Evolutionary conservation across 2,329 filamentous ascomycete species (phyloP).

Genomic region (Calonectria montana): DNA sequence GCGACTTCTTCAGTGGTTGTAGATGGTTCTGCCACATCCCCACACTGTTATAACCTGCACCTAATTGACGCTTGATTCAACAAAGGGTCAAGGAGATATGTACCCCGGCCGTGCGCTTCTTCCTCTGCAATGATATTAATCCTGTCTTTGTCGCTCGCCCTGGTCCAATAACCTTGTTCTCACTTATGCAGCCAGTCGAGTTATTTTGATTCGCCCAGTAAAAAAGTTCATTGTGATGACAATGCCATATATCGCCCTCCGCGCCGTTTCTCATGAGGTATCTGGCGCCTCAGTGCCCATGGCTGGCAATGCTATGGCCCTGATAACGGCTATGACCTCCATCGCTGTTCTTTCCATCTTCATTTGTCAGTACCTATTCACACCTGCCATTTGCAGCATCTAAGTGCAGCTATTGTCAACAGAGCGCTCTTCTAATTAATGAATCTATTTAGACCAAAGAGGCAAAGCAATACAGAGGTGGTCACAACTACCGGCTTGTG

Average conservation of each 20-base stretch:
- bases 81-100: neutral
- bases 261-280: neutral
- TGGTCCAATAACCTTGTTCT: neutral
- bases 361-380: neutral
- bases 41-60: neutral
- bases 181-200: neutral
- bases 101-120: neutral
- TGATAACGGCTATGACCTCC: neutral
- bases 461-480: neutral
- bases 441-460: neutral
- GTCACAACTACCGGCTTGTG: neutral
- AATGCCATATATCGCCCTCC: too few relatives aligned
- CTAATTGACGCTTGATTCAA: neutral
- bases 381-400: neutral
- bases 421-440: neutral
- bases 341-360: neutral
- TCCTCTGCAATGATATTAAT: neutral
- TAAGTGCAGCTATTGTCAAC: neutral
- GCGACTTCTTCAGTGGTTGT: neutral
- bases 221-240: neutral
- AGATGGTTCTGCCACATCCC: neutral
- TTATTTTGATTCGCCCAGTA: neutral
- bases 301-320: neutral
- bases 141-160: neutral
- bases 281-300: neutral